Evolutionary conservation across 2,329 filamentous ascomycete genomes (phyloP).

Genomic region (Alternaria longipes): DNA sequence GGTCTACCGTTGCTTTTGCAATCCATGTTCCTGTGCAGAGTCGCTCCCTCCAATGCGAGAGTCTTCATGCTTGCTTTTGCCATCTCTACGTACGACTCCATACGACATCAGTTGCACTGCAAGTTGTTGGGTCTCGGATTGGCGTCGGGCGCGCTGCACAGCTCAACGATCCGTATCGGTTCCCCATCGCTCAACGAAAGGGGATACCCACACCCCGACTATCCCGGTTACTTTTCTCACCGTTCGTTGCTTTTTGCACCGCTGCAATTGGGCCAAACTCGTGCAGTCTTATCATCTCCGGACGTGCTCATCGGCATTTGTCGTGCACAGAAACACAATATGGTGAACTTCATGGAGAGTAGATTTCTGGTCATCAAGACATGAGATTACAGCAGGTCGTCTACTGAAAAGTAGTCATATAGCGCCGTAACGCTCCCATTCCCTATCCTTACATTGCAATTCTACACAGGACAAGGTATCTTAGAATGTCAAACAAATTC

Average conservation of each 20-base stretch:
- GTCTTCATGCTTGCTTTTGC: neutral
- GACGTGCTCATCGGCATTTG: neutral
- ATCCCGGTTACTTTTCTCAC: slow-evolving; percentile 20
- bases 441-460: slow-evolving; percentile 47
- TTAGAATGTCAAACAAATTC: slow-evolving; percentile 34
- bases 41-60: neutral
- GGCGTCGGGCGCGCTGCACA: slow-evolving; percentile 8
- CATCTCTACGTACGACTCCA: neutral
- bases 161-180: slow-evolving; percentile 28
- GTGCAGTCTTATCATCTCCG: slow-evolving; percentile 5
- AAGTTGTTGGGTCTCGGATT: slow-evolving; percentile 14
- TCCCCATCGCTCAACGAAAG: slow-evolving; percentile 31
- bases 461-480: slow-evolving; percentile 49
- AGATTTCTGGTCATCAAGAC: slow-evolving; percentile 29
- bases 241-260: slow-evolving; percentile 8
- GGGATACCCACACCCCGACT: neutral
- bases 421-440: slow-evolving; percentile 38
- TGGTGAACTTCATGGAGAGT: slow-evolving; percentile 1
- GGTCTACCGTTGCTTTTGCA: slow-evolving; percentile 8
- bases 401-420: slow-evolving; percentile 41
- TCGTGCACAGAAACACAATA: slow-evolving; percentile 1
- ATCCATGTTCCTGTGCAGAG: neutral
- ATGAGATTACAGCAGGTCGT: slow-evolving; percentile 39
- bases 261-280: slow-evolving; percentile 5
- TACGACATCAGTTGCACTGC: neutral